Evolutionary conservation across 2,329 filamentous ascomycete species (phyloP), one percentile per base, ranked within the genome.

Genomic region (Trichoderma pleuroti): DNA sequence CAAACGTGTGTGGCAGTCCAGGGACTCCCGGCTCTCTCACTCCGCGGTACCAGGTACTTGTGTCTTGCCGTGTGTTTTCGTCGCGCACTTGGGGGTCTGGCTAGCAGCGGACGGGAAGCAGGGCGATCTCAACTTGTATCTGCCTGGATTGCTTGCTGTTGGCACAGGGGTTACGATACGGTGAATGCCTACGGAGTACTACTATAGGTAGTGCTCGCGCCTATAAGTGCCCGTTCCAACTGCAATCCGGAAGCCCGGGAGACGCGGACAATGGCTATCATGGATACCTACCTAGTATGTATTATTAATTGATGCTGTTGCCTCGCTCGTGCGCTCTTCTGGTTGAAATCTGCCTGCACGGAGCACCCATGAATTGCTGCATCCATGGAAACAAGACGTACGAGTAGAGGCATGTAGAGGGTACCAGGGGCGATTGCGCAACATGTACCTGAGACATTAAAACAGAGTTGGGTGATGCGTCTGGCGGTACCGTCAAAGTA

Each of bases 361-460:
- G 21, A 49, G 42, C 42, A 49, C n/a, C n/a, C n/a, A 9, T 16
- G 12, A 4, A 49, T 49, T 49, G n/a, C 46, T 49, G 46, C n/a
- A 49, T 24, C 11, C 46, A n/a, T n/a, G n/a, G n/a, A 49, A 49
- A 21, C 10, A 24, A 52, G 46, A 52, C 42, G 10, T n/a, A 49
- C 36, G 6, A n/a, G n/a, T 7, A 42, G n/a, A 21, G 11, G n/a
- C 11, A 52, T 12, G 65, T 68, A 68, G 66, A 49, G 52, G 56
- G 39, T 68, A 68, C 66, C 24, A 18, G 56, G 39, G 56, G n/a
- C 21, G 14, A 61, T 52, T 32, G 66, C 54, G 56, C n/a, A 61
- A 52, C 39, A 68, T 7, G 66, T 68, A 68, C 56, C 66, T 49
- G 56, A 61, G 64, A 68, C 56, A 68, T 61, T 36, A 49, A 60